These are phyloP conservation scores for Brachypodium distachyon DNA, from an alignment of 202 grass and related monocot species.

Conservation along the genomic window DNA sequence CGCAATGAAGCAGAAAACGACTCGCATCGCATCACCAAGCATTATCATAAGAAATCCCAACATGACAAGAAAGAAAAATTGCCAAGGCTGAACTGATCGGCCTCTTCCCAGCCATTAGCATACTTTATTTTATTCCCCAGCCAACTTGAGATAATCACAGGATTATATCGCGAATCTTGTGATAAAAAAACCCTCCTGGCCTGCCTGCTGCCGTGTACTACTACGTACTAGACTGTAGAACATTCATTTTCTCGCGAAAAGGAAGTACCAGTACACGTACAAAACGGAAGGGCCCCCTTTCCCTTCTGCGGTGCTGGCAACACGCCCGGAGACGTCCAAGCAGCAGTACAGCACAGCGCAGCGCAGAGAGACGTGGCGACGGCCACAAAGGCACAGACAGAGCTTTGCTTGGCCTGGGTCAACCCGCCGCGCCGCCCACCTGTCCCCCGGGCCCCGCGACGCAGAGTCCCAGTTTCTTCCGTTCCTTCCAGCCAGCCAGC, in stretches of 20 bases:
- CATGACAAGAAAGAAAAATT: neutral
- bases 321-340: too few species aligned
- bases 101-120: neutral
- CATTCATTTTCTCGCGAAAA: too few species aligned
- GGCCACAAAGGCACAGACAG: too few species aligned
- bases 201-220: neutral
- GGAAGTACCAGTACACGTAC: too few species aligned
- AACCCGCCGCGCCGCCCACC: neutral
- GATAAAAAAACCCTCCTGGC: neutral
- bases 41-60: neutral
- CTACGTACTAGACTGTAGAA: too few species aligned
- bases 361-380: too few species aligned
- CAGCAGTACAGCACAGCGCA: too few species aligned
- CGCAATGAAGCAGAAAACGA: slow-evolving; percentile 27
- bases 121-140: neutral
- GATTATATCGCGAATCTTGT: neutral
- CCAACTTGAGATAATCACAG: neutral
- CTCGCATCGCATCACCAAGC: neutral
- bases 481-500: neutral
- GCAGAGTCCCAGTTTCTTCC: neutral
- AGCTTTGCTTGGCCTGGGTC: neutral
- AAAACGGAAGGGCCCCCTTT: neutral
- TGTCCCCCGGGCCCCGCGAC: neutral
- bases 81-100: neutral
- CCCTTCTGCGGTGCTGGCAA: neutral